Conservation (phyloP, 176 grass and related monocot species). For the Chloris gayana region DNA sequence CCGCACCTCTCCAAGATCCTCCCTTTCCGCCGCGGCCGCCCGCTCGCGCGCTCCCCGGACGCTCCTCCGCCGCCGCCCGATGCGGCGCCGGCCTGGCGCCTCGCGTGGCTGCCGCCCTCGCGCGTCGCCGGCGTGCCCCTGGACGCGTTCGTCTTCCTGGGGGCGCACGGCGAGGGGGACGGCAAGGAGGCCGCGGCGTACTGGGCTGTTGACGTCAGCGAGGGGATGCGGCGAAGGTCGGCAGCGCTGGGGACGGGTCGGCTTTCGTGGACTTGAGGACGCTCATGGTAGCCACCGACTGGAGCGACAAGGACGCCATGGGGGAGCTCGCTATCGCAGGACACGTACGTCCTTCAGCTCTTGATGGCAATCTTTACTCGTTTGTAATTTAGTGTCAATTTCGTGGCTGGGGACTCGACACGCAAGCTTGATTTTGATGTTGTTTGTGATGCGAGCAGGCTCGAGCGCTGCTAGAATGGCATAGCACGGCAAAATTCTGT, state of each 20-base stretch:
- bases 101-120: conserved; percentile 69
- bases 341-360: conserved; percentile 54
- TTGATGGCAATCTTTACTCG: not conserved
- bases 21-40: conserved; percentile 70
- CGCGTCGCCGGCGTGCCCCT: conserved; percentile 38
- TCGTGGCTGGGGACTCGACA: not conserved
- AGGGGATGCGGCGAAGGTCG: conserved; percentile 23
- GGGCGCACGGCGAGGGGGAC: conserved; percentile 43
- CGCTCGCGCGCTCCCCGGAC: conserved; percentile 61
- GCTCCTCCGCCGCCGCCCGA: conserved; percentile 1
- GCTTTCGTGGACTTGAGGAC: conserved; percentile 83
- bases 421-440: not conserved
- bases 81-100: conserved; percentile 50
- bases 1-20: conserved; percentile 53
- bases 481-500: conserved; percentile 75
- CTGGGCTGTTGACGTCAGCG: conserved; percentile 74
- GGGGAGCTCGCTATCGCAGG: conserved; percentile 73
- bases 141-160: conserved; percentile 80
- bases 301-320: conserved; percentile 68
- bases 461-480: conserved; percentile 83
- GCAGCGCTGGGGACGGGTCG: conserved; percentile 45
- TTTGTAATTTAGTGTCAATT: not conserved
- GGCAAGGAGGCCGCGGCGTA: conserved; percentile 52
- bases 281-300: conserved; percentile 92
- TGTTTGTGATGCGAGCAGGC: conserved; percentile 51